Conservation (phyloP, 805 yeast species). For the Saccharomycopsis olivae region DNA sequence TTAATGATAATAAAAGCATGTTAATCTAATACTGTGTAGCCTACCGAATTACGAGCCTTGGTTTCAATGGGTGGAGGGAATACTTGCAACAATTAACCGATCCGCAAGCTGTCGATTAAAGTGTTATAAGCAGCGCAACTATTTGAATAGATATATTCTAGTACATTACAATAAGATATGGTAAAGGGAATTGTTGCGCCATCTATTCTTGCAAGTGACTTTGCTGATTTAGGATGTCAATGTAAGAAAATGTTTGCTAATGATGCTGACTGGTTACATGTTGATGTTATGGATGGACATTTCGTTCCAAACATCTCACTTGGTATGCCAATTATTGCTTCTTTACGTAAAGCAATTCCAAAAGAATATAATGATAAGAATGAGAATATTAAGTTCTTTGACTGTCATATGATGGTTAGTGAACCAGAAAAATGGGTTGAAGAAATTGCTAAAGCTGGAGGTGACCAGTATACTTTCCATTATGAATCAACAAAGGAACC, state of each 20-base stretch:
- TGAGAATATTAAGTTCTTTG: slow-evolving; percentile 42
- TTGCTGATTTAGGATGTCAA: slow-evolving; percentile 79
- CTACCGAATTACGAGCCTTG: too few species aligned
- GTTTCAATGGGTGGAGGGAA: too few species aligned
- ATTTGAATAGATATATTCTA: too few species aligned
- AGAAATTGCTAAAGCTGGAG: slow-evolving; percentile 87
- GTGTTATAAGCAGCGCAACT: too few species aligned
- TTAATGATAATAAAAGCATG: too few species aligned
- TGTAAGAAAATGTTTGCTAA: slow-evolving; percentile 70
- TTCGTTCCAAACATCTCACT: slow-evolving; percentile 94
- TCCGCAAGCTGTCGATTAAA: too few species aligned
- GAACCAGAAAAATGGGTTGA: slow-evolving; percentile 89
- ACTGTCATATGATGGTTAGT: slow-evolving; percentile 98
- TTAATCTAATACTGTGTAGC: too few species aligned
- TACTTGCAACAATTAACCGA: too few species aligned
- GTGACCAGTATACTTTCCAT: slow-evolving; percentile 94
- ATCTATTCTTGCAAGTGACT: slow-evolving; percentile 86
- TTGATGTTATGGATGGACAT: slow-evolving; percentile 98
- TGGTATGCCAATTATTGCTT: slow-evolving; percentile 82
- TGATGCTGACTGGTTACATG: slow-evolving; percentile 94
- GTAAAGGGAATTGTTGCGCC: slow-evolving; percentile 86
- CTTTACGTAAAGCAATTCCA: slow-evolving; percentile 71
- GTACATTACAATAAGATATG: too few species aligned
- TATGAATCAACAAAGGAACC: slow-evolving; percentile 86
- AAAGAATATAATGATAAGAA: slow-evolving; percentile 27